These are phyloP conservation scores for Tetradesmus obliquus DNA, from an alignment of 139 green algal genomes.

Conservation along the genomic window DNA sequence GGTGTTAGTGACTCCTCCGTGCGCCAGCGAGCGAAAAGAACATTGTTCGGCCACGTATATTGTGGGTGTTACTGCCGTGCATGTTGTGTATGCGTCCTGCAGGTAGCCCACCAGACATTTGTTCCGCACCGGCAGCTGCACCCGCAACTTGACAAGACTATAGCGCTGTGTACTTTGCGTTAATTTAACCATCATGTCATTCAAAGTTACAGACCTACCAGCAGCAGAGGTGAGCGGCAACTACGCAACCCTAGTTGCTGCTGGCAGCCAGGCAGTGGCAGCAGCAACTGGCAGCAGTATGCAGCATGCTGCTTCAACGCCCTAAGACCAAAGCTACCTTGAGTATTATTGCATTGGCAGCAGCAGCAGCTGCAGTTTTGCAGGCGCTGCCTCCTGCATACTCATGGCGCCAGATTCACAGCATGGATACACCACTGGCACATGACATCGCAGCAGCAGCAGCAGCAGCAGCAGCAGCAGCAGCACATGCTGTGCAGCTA, in stretches of 20 bases:
- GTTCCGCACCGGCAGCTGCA: neutral
- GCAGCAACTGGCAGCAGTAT: neutral
- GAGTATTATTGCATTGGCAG: neutral
- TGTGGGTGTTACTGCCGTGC: neutral
- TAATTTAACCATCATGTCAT: neutral
- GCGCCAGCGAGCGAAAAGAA: neutral
- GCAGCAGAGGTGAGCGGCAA: slow-evolving; percentile 22
- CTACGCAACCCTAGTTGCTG: neutral
- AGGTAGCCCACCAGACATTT: neutral
- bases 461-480: neutral
- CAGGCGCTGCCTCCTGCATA: neutral
- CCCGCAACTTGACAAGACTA: neutral
- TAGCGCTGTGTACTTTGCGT: neutral
- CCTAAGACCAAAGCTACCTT: neutral
- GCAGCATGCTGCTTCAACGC: neutral
- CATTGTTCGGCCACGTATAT: no score
- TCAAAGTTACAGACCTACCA: slow-evolving; percentile 19
- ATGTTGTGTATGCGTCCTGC: neutral
- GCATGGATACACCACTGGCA: neutral
- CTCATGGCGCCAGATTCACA: neutral
- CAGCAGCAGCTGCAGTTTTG: neutral
- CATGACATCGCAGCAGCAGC: neutral
- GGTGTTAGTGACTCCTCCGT: neutral
- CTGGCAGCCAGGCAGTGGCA: slow-evolving; percentile 16
- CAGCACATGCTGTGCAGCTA: neutral